Evolutionary conservation across 306 rosid species (phyloP), one percentile per base, ranked within the genome.

Genomic region (Cucurbita ficifolia): DNA sequence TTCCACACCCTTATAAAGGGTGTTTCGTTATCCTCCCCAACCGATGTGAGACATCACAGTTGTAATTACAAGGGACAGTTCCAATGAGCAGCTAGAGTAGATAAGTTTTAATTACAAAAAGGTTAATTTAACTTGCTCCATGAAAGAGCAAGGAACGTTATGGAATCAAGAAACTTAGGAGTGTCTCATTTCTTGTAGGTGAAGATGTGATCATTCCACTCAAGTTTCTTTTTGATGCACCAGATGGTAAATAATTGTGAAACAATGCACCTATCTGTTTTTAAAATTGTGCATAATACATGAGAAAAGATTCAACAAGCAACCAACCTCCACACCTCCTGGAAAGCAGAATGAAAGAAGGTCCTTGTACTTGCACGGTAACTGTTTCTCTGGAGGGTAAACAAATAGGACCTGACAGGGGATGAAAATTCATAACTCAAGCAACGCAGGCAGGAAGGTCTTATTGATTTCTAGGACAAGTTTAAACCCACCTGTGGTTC

Each of bases 291-390:
- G 39, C 54, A 52, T 53, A 17, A 45, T 57, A 52, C 24, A 2
- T 58, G 5, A 33, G 58, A 48, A 64, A 74, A 73, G 48, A 58
- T 22, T 38, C 48, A 50, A 40, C 16, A 56, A 79, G 58, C 74
- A 78, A 72, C 95, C 84, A 64, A 95, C 99, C 96, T 90, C 92
- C 81, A 87, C 59, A 73, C 98, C 98, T 81, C 91, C 92, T 33
- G 98, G 96, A 85, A 92, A 92, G 83, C 98, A 92, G 80, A 90
- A 90, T 61, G 98, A 92, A 82, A 92, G 82, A 79, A 92, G 92
- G 83, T 90, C 92, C 88, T 92, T 90, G 89, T 80, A 71, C 82
- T 90, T 89, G 45, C 90, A 86, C 7, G 98, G 98, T 75, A 92
- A 75, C 78, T 80, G 87, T 76, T 84, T 92, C 79, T 90, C 96